Conservation (phyloP, 176 grass and related monocot genomes). For the Oryza meyeriana region DNA sequence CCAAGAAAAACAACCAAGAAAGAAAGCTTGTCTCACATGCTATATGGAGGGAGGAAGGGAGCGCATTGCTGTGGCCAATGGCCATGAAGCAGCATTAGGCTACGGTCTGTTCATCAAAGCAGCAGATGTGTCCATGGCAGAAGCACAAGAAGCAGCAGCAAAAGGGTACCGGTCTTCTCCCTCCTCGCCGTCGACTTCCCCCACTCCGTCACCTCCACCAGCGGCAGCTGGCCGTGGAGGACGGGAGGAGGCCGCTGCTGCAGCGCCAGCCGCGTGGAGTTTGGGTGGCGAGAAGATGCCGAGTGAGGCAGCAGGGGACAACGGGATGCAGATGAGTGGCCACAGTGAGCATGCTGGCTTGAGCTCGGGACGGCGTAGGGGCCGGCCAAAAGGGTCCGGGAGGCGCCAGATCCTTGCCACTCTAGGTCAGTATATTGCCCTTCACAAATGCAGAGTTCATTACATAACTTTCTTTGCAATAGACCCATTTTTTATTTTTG, state of each 20-base stretch:
- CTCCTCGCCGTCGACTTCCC: constrained; percentile 58
- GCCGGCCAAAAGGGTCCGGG: constrained; percentile 78
- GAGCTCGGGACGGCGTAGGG: constrained; percentile 57
- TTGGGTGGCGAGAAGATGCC: neutral
- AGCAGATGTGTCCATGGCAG: constrained; percentile 25
- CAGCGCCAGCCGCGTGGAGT: constrained; percentile 29
- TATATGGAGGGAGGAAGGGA: constrained; percentile 47
- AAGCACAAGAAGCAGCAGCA: constrained; percentile 25
- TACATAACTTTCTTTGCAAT: neutral
- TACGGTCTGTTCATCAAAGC: constrained; percentile 21
- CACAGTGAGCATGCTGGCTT: constrained; percentile 32
- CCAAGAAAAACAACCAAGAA: constrained; percentile 4
- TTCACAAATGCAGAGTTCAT: constrained; percentile 10
- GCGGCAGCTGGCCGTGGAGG: constrained; percentile 3
- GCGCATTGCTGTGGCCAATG: constrained; percentile 32
- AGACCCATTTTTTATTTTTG: neutral
- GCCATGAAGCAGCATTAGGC: constrained; percentile 27
- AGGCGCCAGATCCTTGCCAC: constrained; percentile 81
- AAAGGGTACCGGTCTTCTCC: constrained; percentile 44
- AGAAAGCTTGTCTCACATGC: constrained; percentile 9
- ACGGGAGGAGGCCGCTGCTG: neutral
- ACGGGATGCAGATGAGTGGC: constrained; percentile 28
- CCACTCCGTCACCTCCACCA: constrained; percentile 47
- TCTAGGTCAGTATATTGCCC: constrained; percentile 48
- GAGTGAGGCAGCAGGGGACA: constrained; percentile 2